phyloP scores from a whole-genome alignment of 257 asterid genomes.

The Cinchona pubescens region DNA sequence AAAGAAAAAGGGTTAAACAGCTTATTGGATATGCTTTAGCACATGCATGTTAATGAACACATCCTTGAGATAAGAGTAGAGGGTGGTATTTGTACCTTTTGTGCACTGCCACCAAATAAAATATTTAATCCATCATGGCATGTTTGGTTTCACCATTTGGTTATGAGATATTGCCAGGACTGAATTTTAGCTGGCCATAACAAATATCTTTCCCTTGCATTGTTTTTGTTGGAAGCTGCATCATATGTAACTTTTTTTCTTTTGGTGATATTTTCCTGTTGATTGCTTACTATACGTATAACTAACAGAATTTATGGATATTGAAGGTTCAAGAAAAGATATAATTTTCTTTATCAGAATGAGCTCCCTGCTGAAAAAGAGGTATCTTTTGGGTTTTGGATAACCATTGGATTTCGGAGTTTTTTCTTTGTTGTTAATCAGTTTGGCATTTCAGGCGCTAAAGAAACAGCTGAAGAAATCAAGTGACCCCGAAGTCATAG shows the following conservation, averaged over 20 bases:
- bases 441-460: slow-evolving; percentile 48
- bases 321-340: slow-evolving; percentile 88
- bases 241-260: background rate
- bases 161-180: background rate
- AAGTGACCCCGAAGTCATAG: slow-evolving; percentile 49
- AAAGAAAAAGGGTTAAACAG: background rate
- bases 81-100: background rate
- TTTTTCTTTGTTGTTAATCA: slow-evolving; percentile 8
- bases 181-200: background rate
- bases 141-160: background rate
- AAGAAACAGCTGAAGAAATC: slow-evolving; percentile 65
- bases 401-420: background rate
- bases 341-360: slow-evolving; percentile 64
- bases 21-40: background rate
- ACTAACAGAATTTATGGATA: slow-evolving; percentile 13
- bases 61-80: background rate
- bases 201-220: background rate
- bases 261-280: background rate
- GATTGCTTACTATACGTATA: background rate
- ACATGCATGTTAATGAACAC: background rate
- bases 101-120: background rate
- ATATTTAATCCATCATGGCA: background rate
- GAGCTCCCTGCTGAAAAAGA: slow-evolving; percentile 82
- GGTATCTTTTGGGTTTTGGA: slow-evolving; percentile 36
- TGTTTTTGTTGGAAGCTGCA: background rate